These are phyloP conservation scores for Cicer yamashitae DNA, from an alignment of 306 rosid species.

Conservation along the genomic window DNA sequence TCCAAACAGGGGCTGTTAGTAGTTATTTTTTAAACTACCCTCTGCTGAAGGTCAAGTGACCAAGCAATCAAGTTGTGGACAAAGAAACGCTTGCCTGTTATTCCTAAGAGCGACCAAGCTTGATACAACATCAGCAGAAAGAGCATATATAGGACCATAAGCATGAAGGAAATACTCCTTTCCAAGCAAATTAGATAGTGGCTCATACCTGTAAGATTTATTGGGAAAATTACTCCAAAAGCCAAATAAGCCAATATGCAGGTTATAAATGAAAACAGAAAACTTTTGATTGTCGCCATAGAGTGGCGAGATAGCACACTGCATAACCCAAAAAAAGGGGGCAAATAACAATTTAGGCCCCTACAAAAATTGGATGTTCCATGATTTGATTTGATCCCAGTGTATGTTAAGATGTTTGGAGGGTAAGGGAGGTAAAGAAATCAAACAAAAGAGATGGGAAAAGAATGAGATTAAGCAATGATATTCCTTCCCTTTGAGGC, in stretches of 20 bases:
- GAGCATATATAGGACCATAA: conserved; percentile 94
- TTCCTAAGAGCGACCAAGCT: conserved; percentile 89
- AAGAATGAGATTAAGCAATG: background rate
- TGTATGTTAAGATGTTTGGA: background rate
- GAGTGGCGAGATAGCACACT: conserved; percentile 18
- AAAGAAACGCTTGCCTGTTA: conserved; percentile 66
- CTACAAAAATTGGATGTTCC: background rate
- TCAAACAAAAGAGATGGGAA: background rate
- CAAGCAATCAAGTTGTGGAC: conserved; percentile 20
- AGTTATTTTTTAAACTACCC: conserved; percentile 25
- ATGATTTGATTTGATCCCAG: conserved; percentile 8
- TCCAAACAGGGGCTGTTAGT: background rate
- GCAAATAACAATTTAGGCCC: conserved; percentile 18
- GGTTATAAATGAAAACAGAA: background rate
- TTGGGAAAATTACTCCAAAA: conserved; percentile 16
- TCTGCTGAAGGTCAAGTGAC: conserved; percentile 27
- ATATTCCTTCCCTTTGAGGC: conserved; percentile 5
- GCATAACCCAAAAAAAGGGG: background rate
- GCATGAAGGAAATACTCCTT: conserved; percentile 97
- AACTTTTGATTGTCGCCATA: background rate
- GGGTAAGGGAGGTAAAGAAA: background rate
- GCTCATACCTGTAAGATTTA: conserved; percentile 78
- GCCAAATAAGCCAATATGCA: conserved; percentile 22
- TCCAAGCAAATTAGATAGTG: conserved; percentile 81
- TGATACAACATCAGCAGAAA: conserved; percentile 93